Base-by-base conservation (phyloP, 257 asterid species). In the Voacanga thouarsii region DNA sequence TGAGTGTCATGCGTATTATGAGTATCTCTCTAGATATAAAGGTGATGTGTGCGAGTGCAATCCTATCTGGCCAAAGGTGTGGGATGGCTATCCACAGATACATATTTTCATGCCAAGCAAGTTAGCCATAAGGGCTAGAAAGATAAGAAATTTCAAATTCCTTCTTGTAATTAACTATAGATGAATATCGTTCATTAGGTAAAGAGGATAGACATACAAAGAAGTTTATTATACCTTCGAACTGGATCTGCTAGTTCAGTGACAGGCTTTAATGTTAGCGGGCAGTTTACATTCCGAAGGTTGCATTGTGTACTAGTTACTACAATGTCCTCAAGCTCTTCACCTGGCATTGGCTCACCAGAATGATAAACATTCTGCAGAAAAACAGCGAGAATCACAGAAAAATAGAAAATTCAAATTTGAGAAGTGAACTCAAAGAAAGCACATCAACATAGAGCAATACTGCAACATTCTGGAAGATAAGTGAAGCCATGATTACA, bases 341-440 rank as follows among this genome's bases (percentile, higher is more conserved):
- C 99, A 81, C 99, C 99, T 60, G 99, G 98, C 97, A 96, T 88
- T 53, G 94, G 92, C 79, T 85, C 91, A 55, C 98, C 97, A n/a
- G 88, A 84, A 81, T 96, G 98, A 84, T 92, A 97, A 90, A 96
- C 98, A 83, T 89, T 90, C 99, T 95, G 87, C 79, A 83, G 47
- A 67, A 86, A 56, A 66, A 83, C 63, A 81, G 76, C 39, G 74
- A 61, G 45, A 72, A 69, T 51, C 76, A 45, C 18, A 64, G 73
- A 76, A 49, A 18, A n/a, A 53, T 8, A 19, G 26, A 23, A 8
- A 68, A 68, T 21, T 21, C 53, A 39, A 41, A 26, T 26, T 12
- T 26, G 68, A 26, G 43, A 28, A 63, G 26, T 26, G 28, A 24
- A 28, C 68, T 63, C 68, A 26, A 68, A 68, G 53, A 49, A 45